Evolutionary conservation across 352 stramenopile species (phyloP).

Genomic region (Aphanomyces euteiches): DNA sequence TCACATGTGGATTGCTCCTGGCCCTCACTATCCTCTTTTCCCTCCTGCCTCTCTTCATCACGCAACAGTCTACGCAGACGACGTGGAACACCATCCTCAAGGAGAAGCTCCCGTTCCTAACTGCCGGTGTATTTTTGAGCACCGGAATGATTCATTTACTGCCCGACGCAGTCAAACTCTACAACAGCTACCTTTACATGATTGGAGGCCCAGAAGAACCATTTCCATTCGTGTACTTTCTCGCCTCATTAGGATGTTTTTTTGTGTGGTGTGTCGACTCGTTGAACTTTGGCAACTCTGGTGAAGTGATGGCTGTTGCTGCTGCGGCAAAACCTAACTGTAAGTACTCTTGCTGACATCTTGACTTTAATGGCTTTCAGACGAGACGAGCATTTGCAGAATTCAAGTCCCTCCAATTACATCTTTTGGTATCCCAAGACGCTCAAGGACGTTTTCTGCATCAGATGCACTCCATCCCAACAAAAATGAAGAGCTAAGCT

Average conservation of each 20-base stretch:
- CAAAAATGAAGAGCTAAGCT: not conserved
- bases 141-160: constrained; percentile 55
- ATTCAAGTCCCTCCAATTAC: constrained; percentile 56
- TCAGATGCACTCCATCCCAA: not conserved
- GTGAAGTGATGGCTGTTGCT: constrained; percentile 62
- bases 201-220: constrained; percentile 41
- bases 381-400: constrained; percentile 57
- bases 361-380: constrained; percentile 27
- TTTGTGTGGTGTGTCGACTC: constrained; percentile 60
- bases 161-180: constrained; percentile 53
- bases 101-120: constrained; percentile 61
- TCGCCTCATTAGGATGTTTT: constrained; percentile 49
- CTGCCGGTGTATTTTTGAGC: constrained; percentile 57
- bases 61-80: constrained; percentile 40
- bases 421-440: constrained; percentile 44
- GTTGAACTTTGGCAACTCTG: constrained; percentile 60
- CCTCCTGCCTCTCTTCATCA: constrained; percentile 53
- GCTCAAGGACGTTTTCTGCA: constrained; percentile 31
- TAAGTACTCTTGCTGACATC: constrained; percentile 33
- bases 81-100: constrained; percentile 47
- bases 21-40: constrained; percentile 55
- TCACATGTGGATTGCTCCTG: constrained; percentile 46
- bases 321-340: constrained; percentile 51
- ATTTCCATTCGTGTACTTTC: constrained; percentile 57
- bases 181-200: constrained; percentile 45